Evolutionary conservation across 2,329 filamentous ascomycete genomes (phyloP), one percentile per base, ranked within the genome.

Genomic region (Fusarium sp.): DNA sequence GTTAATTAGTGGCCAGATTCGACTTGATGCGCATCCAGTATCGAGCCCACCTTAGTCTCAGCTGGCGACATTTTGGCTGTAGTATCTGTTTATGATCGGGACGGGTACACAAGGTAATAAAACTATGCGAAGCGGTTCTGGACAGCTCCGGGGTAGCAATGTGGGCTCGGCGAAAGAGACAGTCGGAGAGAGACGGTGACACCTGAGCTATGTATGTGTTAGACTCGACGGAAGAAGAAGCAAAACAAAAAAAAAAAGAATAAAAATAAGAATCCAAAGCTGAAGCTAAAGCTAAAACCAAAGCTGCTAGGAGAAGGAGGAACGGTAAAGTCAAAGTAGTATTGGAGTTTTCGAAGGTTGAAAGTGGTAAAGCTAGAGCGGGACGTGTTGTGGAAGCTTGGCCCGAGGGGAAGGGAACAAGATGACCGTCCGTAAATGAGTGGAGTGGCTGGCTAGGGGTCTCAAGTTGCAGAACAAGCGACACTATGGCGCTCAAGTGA

Each of bases 31-130:
- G 56, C 47, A 48, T 32, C 37, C 40, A 51, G 42, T 48, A 29
- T 47, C 29, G 53, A 75, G 61, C 77, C 57, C 65, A 81, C 79
- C 69, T 78, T 78, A 25, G 79, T 78, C 52, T 80, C 77, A 44
- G 72, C 62, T 56, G 75, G 71, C 65, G 78, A 74, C 78, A 79
- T 79, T 65, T 61, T 65, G 68, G 47, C 29, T 60, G 53, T 48
- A 54, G 45, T 70, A 42, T 72, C 49, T 57, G 58, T 61, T 47
- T 64, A 63, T 69, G 40, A 25, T 72, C 41, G 52, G 44, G 27
- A 59, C 34, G 45, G 54, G 51, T 61, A 47, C 56, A 47, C 42
- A 41, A 57, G 40, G 42, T 54, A 37, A 57, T 59, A 51, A 41
- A 55, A 37, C 34, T n/a, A n/a, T 37, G 52, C 55, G 41, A 55